Percentiles rank a stretch among this genome's conserved stretches.
Evolutionary conservation across 2,329 filamentous ascomycete genomes (phyloP).

Genomic region (Tolypocladium sp.): DNA sequence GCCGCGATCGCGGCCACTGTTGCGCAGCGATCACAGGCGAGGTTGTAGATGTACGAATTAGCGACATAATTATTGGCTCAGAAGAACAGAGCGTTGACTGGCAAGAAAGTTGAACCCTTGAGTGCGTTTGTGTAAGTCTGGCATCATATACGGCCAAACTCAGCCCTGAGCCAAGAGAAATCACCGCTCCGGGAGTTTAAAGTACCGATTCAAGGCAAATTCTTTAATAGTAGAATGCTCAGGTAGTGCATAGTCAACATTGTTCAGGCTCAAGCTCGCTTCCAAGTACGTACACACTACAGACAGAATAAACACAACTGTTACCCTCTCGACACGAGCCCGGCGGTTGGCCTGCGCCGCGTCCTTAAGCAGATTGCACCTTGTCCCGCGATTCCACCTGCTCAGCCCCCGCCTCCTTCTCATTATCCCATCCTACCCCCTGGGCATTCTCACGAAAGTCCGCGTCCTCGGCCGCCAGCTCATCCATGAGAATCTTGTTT

Average conservation of each 20-base stretch:
- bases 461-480: conserved; percentile 25
- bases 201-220: no score
- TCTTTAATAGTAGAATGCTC: no score
- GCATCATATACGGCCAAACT: no score
- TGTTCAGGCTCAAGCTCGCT: not conserved
- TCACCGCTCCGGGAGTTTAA: no score
- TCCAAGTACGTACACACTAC: not conserved
- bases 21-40: conserved; percentile 17
- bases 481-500: conserved; percentile 32
- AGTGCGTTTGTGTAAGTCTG: not conserved
- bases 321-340: not conserved
- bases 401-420: conserved; percentile 15
- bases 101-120: not conserved
- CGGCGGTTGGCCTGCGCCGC: not conserved
- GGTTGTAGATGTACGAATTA: conserved; percentile 8
- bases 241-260: no score
- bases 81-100: no score
- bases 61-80: not conserved
- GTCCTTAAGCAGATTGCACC: not conserved
- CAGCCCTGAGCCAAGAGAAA: no score
- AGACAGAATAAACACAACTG: not conserved
- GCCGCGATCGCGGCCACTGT: conserved; percentile 36
- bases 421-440: conserved; percentile 15
- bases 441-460: conserved; percentile 21
- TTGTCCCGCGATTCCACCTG: conserved; percentile 11